Evolutionary conservation across 352 stramenopile species (phyloP).

Genomic region (Pythium vanterpoolii): DNA sequence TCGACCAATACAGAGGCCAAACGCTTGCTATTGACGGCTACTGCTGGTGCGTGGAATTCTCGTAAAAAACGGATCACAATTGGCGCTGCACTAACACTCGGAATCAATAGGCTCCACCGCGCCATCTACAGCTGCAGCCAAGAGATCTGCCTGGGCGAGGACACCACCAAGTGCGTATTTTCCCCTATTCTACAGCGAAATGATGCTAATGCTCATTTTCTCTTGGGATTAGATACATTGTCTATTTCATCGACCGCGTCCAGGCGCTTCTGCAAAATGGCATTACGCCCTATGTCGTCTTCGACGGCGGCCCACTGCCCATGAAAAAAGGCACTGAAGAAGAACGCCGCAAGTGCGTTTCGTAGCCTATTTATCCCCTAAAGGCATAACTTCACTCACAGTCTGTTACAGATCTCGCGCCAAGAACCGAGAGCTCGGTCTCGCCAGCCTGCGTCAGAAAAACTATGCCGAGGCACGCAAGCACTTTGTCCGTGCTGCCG

Average conservation of each 20-base stretch:
- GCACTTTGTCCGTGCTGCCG: conserved; percentile 64
- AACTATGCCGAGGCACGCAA: conserved; percentile 66
- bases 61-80: conserved; percentile 5
- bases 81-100: not conserved
- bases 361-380: not conserved
- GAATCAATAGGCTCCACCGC: conserved; percentile 61
- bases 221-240: conserved; percentile 54
- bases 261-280: conserved; percentile 80
- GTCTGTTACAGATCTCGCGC: conserved; percentile 38
- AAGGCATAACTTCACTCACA: not conserved
- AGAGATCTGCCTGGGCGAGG: conserved; percentile 71
- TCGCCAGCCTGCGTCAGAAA: conserved; percentile 51
- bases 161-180: conserved; percentile 43
- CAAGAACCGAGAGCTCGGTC: conserved; percentile 63
- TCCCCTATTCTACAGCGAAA: conserved; percentile 19
- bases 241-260: conserved; percentile 86
- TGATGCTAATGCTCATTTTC: not conserved
- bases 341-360: conserved; percentile 54
- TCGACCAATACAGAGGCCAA: conserved; percentile 72
- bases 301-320: conserved; percentile 90
- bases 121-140: conserved; percentile 82
- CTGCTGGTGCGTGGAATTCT: conserved; percentile 54
- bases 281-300: conserved; percentile 90
- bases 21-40: conserved; percentile 72
- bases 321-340: conserved; percentile 87